Evolutionary conservation across 306 rosid genomes (phyloP).

Genomic region (Arachis hypogaea): DNA sequence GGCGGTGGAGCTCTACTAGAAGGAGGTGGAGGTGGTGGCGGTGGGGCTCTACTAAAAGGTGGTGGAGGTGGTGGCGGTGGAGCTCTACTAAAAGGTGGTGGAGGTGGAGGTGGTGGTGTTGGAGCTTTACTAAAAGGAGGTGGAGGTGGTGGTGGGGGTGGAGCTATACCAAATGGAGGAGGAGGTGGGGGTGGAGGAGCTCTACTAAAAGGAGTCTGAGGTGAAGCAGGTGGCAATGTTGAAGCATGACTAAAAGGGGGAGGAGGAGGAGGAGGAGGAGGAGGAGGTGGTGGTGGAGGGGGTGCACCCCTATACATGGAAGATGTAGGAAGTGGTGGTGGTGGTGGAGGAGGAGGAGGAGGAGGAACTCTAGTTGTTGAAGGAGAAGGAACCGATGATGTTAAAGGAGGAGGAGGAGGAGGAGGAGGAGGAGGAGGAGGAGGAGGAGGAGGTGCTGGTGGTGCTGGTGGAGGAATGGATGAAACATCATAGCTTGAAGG

Average conservation of each 20-base stretch:
- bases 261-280: conserved; percentile 38
- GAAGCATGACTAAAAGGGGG: background rate
- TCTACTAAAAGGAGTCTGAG: conserved; percentile 2
- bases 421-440: conserved; percentile 16
- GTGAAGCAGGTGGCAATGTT: background rate
- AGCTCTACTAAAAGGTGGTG: conserved; percentile 15
- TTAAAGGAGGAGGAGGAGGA: conserved; percentile 18
- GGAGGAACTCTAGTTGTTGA: background rate
- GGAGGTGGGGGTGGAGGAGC: conserved; percentile 38
- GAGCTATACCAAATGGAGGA: background rate
- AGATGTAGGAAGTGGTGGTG: conserved; percentile 1
- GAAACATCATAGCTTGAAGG: conserved; percentile 34
- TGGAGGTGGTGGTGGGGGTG: conserved; percentile 46
- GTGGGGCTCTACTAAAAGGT: conserved; percentile 18
- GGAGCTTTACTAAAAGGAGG: background rate
- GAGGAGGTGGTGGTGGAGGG: conserved; percentile 18
- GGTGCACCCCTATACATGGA: background rate
- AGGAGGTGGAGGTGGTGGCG: conserved; percentile 57
- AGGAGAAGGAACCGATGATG: no score
- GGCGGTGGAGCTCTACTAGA: conserved; percentile 33
- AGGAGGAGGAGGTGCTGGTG: conserved; percentile 8
- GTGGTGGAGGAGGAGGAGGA: conserved; percentile 17
- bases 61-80: conserved; percentile 47
- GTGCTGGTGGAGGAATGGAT: conserved; percentile 14
- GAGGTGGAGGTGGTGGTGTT: conserved; percentile 36